These are phyloP conservation scores for Rhodocollybia butyracea DNA, from an alignment of 768 basidiomycete species.

Conservation along the genomic window DNA sequence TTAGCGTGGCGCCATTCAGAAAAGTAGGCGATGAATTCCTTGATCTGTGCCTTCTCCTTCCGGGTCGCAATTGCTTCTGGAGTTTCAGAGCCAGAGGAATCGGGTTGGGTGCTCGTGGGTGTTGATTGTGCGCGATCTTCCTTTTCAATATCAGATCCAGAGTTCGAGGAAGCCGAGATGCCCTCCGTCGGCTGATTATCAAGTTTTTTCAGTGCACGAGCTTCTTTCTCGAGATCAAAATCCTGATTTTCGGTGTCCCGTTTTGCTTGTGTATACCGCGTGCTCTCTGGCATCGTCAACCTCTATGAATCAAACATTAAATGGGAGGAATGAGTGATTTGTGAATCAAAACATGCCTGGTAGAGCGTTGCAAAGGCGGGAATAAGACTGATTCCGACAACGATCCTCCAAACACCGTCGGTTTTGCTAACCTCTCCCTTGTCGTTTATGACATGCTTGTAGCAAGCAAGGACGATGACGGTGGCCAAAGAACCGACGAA, in stretches of 20 bases:
- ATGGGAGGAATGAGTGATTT: too few species aligned
- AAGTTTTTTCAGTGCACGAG: constrained; percentile 30
- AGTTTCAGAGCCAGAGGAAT: constrained; percentile 7
- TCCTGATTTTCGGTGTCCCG: constrained; percentile 28
- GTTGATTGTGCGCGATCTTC: constrained; percentile 4
- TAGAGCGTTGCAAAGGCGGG: constrained; percentile 76
- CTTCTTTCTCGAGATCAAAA: constrained; percentile 22
- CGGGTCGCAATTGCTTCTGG: constrained; percentile 13
- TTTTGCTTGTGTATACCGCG: constrained; percentile 44
- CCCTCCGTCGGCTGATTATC: background rate
- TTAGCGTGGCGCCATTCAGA: constrained; percentile 70
- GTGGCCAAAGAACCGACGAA: constrained; percentile 60
- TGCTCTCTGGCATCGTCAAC: constrained; percentile 68
- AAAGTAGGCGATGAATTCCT: constrained; percentile 67
- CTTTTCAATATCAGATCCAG: constrained; percentile 12
- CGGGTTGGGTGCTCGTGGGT: background rate
- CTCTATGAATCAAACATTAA: too few species aligned
- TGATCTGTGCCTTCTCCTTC: constrained; percentile 10
- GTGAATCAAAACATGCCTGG: too few species aligned
- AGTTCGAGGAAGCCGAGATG: background rate
- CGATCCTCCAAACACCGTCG: constrained; percentile 63
- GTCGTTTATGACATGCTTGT: constrained; percentile 60
- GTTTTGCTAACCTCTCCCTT: constrained; percentile 59
- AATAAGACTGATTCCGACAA: constrained; percentile 69
- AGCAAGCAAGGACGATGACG: constrained; percentile 61